Base-by-base conservation (phyloP, 2,329 filamentous ascomycete genomes). In the Lecanicillium sp. region DNA sequence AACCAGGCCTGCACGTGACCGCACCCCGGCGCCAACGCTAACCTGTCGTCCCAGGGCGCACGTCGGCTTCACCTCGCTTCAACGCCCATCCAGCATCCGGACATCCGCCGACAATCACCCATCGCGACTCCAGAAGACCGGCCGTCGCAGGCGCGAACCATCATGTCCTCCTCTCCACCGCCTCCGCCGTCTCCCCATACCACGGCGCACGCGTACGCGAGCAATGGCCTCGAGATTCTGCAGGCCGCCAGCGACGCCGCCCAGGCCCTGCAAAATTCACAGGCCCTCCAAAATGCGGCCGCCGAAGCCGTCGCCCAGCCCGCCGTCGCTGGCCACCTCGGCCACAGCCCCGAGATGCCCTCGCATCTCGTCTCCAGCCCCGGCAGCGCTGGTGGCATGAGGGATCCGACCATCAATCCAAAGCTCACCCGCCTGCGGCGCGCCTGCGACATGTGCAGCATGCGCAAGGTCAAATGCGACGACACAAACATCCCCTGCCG, bases 381-480 rank as follows among this genome's bases (percentile, higher is more conserved):
- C 49, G 17, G 47, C 36, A 22, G 20, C 19, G 20, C 40, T 19
- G 14, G 29, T n/a, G 14, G 40, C 37, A 30, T 57, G 47, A 59
- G 63, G 29, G 65, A 68, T 40, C 61, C 64, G 7, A 62, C 59
- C 11, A 54, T 66, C 39, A 68, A 68, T 39, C 64, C 64, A 13
- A 77, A 75, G 57, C 59, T 72, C 33, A 77, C 72, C 19, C 69
- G 74, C 6, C 62, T 79, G 22, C 65, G 74, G 43, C 69, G 74
- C 36, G 74, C 74, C 12, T 79, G 74, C 48, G 74, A 79, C 47
- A 72, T 79, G 65, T 79, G 74, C 53, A 77, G 74, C 42, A 69
- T 73, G 56, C 71, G 74, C 41, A 79, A 79, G 45, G 74, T 79
- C 32, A 79, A 79, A 58, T 78, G 74, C 54, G 72, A 77, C 51